These are phyloP conservation scores for Candida glucosophila DNA, from an alignment of 1,139 yeast genomes.

Conservation along the genomic window DNA sequence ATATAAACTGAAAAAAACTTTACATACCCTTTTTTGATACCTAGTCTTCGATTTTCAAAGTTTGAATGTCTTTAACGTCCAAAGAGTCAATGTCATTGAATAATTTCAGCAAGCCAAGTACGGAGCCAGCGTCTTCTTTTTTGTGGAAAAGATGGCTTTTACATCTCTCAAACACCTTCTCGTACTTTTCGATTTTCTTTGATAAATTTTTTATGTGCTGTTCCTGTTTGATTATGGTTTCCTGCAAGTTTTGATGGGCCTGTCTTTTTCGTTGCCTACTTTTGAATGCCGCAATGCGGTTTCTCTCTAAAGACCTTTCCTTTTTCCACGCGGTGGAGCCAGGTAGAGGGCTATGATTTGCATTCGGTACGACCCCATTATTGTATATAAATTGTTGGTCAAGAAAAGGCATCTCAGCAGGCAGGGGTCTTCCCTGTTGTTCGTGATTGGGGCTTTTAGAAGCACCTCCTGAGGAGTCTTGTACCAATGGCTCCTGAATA, in stretches of 20 bases:
- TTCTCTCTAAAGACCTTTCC: conserved; percentile 59
- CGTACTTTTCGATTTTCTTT: conserved; percentile 29
- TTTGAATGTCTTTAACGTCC: no score
- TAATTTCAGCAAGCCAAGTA: no score
- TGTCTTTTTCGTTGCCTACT: conserved; percentile 71
- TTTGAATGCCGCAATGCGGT: conserved; percentile 67
- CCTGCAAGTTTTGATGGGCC: conserved; percentile 57
- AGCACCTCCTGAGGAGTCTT: not conserved
- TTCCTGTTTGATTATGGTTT: conserved; percentile 42
- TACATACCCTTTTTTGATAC: no score
- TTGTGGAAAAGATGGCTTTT: no score
- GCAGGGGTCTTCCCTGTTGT: not conserved
- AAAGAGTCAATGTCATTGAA: no score
- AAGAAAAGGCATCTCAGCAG: conserved; percentile 41
- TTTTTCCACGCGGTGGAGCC: conserved; percentile 79
- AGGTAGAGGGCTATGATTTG: conserved; percentile 60
- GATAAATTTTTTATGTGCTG: conserved; percentile 34
- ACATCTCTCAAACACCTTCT: conserved; percentile 17
- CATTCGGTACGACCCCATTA: conserved; percentile 54
- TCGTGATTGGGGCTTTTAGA: no score
- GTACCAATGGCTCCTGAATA: not conserved
- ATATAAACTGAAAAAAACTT: no score
- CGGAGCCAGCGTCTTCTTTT: no score
- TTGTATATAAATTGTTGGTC: conserved; percentile 47
- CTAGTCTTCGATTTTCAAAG: no score